Conservation (phyloP, 1,284 basidiomycete genomes). For the Chalciporus piperatoides region DNA sequence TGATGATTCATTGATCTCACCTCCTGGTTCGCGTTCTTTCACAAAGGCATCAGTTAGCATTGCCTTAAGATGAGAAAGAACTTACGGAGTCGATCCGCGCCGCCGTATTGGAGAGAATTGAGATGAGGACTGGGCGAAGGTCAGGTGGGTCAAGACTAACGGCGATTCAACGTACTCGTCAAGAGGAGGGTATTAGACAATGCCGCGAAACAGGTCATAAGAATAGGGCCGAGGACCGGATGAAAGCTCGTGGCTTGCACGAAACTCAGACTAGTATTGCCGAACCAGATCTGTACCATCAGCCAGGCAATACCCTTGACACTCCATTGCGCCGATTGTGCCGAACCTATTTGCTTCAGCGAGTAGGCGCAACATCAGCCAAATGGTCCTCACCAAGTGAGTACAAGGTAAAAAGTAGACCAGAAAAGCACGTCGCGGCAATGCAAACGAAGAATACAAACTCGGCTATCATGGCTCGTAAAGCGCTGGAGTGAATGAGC, state of each 20-base stretch:
- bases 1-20: constrained; percentile 35
- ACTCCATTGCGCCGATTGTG: constrained; percentile 52
- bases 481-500: constrained; percentile 45
- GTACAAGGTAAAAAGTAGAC: constrained; percentile 81
- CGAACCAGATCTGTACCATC: constrained; percentile 83
- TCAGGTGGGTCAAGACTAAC: constrained; percentile 1
- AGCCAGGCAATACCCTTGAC: constrained; percentile 73
- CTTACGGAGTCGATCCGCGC: constrained; percentile 73
- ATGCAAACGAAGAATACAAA: constrained; percentile 85
- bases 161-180: constrained; percentile 53
- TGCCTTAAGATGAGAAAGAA: constrained; percentile 13
- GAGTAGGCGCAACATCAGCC: background rate
- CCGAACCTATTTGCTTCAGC: constrained; percentile 31
- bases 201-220: constrained; percentile 84
- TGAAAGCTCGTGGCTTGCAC: constrained; percentile 72
- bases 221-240: constrained; percentile 77
- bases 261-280: constrained; percentile 73
- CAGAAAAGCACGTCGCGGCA: constrained; percentile 82
- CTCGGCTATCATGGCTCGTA: constrained; percentile 72
- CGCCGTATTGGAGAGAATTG: constrained; percentile 83
- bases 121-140: constrained; percentile 63
- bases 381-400: constrained; percentile 51
- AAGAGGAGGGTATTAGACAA: constrained; percentile 75
- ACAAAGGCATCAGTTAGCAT: constrained; percentile 6
- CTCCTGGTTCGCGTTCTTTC: constrained; percentile 78